phyloP scores from a whole-genome alignment of 305 asterid genomes.

The Solanum hybrid region DNA sequence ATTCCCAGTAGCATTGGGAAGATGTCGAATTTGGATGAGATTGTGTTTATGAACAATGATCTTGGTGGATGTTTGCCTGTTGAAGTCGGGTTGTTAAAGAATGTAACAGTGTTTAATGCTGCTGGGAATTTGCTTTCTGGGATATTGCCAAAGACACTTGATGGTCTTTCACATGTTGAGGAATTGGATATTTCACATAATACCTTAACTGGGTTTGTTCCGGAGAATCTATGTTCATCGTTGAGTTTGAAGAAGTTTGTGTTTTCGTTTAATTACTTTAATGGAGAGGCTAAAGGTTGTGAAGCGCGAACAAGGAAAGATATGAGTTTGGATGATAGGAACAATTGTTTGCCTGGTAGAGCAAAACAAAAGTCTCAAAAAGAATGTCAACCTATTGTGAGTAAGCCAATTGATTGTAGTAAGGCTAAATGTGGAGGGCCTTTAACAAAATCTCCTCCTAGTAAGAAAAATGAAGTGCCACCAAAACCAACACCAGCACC shows the following conservation, averaged over 20 bases:
- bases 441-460: not conserved
- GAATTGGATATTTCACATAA: constrained; percentile 35
- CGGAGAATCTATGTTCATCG: constrained; percentile 40
- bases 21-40: constrained; percentile 54
- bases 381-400: constrained; percentile 18
- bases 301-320: not conserved
- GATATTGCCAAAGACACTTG: constrained; percentile 39
- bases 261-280: constrained; percentile 47
- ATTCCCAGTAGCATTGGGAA: constrained; percentile 60
- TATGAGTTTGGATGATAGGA: constrained; percentile 8
- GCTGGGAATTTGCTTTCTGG: constrained; percentile 28
- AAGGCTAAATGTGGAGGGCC: constrained; percentile 10
- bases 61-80: constrained; percentile 34
- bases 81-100: constrained; percentile 40
- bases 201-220: constrained; percentile 44
- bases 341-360: constrained; percentile 23
- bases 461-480: not conserved
- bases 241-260: constrained; percentile 41
- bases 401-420: constrained; percentile 22
- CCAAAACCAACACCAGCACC: not conserved
- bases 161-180: constrained; percentile 35
- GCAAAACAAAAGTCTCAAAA: constrained; percentile 17
- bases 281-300: constrained; percentile 25
- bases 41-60: constrained; percentile 6
- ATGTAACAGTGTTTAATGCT: constrained; percentile 35